A percentile compares a stretch with the other conserved stretches of the same genome.
phyloP scores from a whole-genome alignment of 2,329 filamentous ascomycete species.

The Neonectria ditissima region DNA sequence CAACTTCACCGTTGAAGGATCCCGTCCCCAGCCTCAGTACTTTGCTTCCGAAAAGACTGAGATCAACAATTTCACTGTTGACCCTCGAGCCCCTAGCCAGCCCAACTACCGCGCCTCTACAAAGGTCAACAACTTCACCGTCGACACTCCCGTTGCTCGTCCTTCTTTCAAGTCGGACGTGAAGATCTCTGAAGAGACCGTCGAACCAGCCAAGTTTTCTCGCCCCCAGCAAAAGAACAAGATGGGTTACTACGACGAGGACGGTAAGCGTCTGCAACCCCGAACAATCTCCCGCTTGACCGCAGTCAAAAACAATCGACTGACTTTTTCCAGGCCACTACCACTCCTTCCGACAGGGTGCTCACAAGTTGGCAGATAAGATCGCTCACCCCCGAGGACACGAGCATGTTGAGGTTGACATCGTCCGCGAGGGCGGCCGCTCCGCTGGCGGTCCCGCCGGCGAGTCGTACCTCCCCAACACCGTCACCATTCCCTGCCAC shows the following conservation, averaged over 20 bases:
- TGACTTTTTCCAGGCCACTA: slow-evolving; percentile 62
- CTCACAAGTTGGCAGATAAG: slow-evolving; percentile 69
- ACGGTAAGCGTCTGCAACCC: slow-evolving; percentile 57
- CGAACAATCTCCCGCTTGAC: not conserved
- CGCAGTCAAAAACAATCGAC: slow-evolving; percentile 23
- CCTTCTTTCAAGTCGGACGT: slow-evolving; percentile 67
- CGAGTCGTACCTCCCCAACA: slow-evolving; percentile 71
- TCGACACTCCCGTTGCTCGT: slow-evolving; percentile 53
- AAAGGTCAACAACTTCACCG: slow-evolving; percentile 43
- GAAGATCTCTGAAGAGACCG: slow-evolving; percentile 74
- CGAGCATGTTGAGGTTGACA: slow-evolving; percentile 63
- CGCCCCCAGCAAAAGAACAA: slow-evolving; percentile 61
- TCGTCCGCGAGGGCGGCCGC: slow-evolving; percentile 46
- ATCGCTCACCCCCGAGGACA: slow-evolving; percentile 62
- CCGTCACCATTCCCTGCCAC: slow-evolving; percentile 98
- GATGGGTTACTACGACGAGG: slow-evolving; percentile 76
- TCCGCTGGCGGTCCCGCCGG: slow-evolving; percentile 43
- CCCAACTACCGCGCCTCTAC: slow-evolving; percentile 32
- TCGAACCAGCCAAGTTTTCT: slow-evolving; percentile 63
- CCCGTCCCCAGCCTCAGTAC: slow-evolving; percentile 25
- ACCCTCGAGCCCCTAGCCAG: slow-evolving; percentile 17
- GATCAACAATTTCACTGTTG: slow-evolving; percentile 32
- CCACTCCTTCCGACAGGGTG: slow-evolving; percentile 68
- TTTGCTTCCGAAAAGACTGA: slow-evolving; percentile 27
- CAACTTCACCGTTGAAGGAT: slow-evolving; percentile 34